phyloP scores from a whole-genome alignment of 148 eudicot species.

The Rhododendron ovatum region DNA sequence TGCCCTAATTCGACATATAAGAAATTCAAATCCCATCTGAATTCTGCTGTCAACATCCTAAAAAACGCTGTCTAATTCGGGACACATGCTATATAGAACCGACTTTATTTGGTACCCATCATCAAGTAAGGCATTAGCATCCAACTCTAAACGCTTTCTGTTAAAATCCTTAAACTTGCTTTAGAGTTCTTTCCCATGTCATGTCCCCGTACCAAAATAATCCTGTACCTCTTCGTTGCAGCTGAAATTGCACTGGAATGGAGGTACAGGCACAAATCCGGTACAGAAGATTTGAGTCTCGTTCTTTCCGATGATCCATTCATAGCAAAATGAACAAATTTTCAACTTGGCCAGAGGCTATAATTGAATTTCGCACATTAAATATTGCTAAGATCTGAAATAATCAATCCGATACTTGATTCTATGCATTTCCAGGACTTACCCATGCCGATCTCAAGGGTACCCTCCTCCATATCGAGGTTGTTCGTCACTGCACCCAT shows the following conservation, averaged over 20 bases:
- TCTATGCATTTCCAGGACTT: constrained; percentile 20
- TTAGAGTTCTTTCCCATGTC: neutral
- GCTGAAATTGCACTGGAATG: too few species aligned
- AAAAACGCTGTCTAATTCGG: neutral
- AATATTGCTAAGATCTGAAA: neutral
- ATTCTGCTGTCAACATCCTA: neutral
- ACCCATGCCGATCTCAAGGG: constrained; percentile 97
- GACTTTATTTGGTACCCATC: neutral
- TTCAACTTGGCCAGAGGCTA: neutral
- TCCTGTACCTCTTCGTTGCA: too few species aligned
- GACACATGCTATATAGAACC: neutral
- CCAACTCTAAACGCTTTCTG: neutral
- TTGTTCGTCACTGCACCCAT: constrained; percentile 63
- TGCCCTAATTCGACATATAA: neutral
- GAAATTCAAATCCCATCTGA: neutral
- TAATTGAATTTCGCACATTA: neutral
- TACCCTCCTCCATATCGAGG: constrained; percentile 71
- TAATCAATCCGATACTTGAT: neutral
- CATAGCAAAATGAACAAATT: neutral
- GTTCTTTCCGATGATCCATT: neutral
- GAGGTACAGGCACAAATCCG: too few species aligned
- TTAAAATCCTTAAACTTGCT: neutral
- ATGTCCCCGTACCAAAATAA: too few species aligned
- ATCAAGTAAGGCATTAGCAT: neutral
- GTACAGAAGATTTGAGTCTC: too few species aligned